Percentiles rank a stretch among this genome's conserved stretches.
Conservation (phyloP, 2,329 filamentous ascomycete species). For the Rhinocladiella similis region DNA sequence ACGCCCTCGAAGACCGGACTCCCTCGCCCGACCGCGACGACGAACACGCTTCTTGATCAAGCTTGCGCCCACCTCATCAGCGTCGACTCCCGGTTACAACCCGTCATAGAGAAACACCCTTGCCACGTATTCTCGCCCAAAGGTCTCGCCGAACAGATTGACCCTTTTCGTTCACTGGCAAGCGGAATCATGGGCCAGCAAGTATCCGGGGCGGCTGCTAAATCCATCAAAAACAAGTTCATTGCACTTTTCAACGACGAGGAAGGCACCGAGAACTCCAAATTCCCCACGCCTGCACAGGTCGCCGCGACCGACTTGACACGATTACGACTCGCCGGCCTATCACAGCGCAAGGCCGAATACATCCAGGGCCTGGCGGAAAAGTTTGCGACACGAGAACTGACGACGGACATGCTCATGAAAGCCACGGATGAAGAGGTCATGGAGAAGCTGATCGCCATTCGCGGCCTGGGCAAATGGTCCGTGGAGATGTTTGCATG, state of each 20-base stretch:
- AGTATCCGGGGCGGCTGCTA: conserved; percentile 88
- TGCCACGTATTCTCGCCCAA: conserved; percentile 79
- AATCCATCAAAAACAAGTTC: conserved; percentile 85
- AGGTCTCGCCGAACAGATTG: conserved; percentile 78
- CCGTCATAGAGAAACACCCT: conserved; percentile 70
- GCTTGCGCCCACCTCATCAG: conserved; percentile 73
- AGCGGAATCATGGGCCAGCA: conserved; percentile 95
- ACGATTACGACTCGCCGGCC: conserved; percentile 75
- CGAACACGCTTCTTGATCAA: conserved; percentile 70
- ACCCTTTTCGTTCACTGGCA: conserved; percentile 81
- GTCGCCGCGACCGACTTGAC: conserved; percentile 66
- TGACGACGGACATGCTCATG: conserved; percentile 74
- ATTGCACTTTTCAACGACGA: conserved; percentile 65
- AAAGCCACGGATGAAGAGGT: conserved; percentile 83
- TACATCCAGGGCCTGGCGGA: conserved; percentile 84
- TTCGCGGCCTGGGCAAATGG: conserved; percentile 85
- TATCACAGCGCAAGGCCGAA: conserved; percentile 93
- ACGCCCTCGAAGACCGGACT: conserved; percentile 42
- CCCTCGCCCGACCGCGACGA: conserved; percentile 56
- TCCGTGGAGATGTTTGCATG: conserved; percentile 97
- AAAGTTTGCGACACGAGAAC: conserved; percentile 74
- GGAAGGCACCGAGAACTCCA: conserved; percentile 31
- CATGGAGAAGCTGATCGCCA: conserved; percentile 76
- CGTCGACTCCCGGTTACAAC: conserved; percentile 70
- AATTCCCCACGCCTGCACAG: conserved; percentile 74